phyloP scores from a whole-genome alignment of 1,284 basidiomycete species.

The Stygiomarasmius scandens region DNA sequence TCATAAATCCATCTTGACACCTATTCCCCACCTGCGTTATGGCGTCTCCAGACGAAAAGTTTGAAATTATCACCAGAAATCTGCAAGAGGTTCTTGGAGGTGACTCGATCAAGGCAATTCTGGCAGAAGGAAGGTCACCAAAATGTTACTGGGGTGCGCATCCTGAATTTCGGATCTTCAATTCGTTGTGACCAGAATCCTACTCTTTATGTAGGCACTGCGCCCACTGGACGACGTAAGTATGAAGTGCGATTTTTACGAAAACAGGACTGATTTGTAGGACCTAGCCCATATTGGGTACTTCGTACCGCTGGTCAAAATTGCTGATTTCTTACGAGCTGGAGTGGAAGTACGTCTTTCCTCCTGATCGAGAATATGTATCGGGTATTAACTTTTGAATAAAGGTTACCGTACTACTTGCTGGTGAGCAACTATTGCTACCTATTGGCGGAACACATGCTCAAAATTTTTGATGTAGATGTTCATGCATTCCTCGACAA shows the following conservation, averaged over 20 bases:
- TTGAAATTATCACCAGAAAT: conserved; percentile 84
- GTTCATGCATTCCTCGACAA: conserved; percentile 98
- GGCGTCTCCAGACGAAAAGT: conserved; percentile 60
- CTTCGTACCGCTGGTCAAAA: conserved; percentile 94
- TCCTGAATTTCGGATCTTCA: conserved; percentile 1
- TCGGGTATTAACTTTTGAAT: background rate
- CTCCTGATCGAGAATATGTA: background rate
- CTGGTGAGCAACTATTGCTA: conserved; percentile 55
- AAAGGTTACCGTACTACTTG: conserved; percentile 88
- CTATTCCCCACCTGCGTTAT: background rate
- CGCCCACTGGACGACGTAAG: conserved; percentile 93
- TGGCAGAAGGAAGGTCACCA: conserved; percentile 76
- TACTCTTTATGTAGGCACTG: conserved; percentile 65
- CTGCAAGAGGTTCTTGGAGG: conserved; percentile 89
- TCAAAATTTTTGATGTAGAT: conserved; percentile 50
- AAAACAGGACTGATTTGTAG: background rate
- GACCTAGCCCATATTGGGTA: conserved; percentile 91
- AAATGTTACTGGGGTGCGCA: conserved; percentile 90
- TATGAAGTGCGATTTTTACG: background rate
- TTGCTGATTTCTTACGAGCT: conserved; percentile 94
- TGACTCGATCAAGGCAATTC: conserved; percentile 81
- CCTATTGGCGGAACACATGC: background rate
- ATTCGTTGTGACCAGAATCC: conserved; percentile 5
- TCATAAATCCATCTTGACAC: background rate
- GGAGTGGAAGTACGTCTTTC: conserved; percentile 69